Evolutionary conservation across 2,329 filamentous ascomycete genomes (phyloP).

Genomic region (Calonectria henricotiae): DNA sequence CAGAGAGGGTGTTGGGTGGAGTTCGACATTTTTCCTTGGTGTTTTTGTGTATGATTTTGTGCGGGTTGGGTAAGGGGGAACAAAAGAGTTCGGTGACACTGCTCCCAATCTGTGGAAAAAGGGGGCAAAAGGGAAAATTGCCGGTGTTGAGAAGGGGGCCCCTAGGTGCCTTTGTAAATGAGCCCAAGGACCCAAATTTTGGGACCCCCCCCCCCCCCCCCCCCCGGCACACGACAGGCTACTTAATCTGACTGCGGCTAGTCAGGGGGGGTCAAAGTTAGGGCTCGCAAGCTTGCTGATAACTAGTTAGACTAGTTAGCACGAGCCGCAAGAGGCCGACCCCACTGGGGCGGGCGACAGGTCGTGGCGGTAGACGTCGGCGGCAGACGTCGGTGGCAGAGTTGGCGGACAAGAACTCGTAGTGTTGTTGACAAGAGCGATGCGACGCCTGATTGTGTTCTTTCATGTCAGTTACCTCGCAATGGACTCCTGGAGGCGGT

Average conservation of each 20-base stretch:
- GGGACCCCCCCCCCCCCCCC: too few relatives aligned
- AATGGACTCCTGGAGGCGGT: neutral
- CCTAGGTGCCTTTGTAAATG: too few relatives aligned
- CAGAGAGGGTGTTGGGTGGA: too few relatives aligned
- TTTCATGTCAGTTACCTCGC: neutral
- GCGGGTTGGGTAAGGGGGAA: too few relatives aligned
- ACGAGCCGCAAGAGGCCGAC: neutral
- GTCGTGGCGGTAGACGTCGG: neutral
- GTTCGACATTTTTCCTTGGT: too few relatives aligned
- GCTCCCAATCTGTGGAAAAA: too few relatives aligned
- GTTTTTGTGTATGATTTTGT: too few relatives aligned
- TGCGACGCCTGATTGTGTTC: neutral
- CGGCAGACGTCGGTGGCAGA: neutral
- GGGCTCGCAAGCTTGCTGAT: neutral
- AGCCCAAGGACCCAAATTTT: too few relatives aligned
- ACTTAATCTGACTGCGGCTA: conserved; percentile 10
- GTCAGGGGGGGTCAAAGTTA: conserved; percentile 16
- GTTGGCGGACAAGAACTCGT: neutral
- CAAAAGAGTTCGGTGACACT: too few relatives aligned
- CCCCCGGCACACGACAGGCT: conserved; percentile 3
- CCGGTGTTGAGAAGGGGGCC: too few relatives aligned
- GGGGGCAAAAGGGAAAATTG: too few relatives aligned
- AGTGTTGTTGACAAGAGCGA: neutral
- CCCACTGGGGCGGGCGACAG: neutral
- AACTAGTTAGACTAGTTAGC: neutral